These are phyloP conservation scores for Pythium myriotylum DNA, from an alignment of 352 stramenopile species.

Conservation along the genomic window DNA sequence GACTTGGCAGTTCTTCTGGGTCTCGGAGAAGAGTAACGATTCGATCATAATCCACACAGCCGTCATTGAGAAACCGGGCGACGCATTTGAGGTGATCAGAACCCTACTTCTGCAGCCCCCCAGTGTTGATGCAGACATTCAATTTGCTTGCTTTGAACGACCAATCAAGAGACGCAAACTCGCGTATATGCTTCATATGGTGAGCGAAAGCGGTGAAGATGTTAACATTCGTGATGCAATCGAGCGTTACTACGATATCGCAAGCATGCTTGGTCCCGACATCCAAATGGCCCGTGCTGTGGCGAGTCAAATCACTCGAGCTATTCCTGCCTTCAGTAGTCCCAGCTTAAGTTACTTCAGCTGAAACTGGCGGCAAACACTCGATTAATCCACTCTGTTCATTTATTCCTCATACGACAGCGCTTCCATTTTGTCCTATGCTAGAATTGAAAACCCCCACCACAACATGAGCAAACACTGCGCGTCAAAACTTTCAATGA, in stretches of 20 bases:
- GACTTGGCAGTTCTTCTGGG: slow-evolving; percentile 50
- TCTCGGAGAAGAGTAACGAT: slow-evolving; percentile 28
- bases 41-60: slow-evolving; percentile 29
- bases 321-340: slow-evolving; percentile 25
- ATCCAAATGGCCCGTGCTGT: slow-evolving; percentile 29
- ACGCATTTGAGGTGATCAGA: slow-evolving; percentile 39
- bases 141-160: slow-evolving; percentile 31
- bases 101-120: slow-evolving; percentile 32
- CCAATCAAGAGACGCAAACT: slow-evolving; percentile 48
- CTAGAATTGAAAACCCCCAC: too few species aligned
- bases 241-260: slow-evolving; percentile 43
- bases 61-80: slow-evolving; percentile 26
- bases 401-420: too few species aligned
- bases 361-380: too few species aligned
- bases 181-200: slow-evolving; percentile 18
- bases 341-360: slow-evolving; percentile 2
- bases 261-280: slow-evolving; percentile 27
- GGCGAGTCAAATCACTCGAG: slow-evolving; percentile 21
- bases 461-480: too few species aligned
- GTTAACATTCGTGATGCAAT: slow-evolving; percentile 28
- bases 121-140: slow-evolving; percentile 34
- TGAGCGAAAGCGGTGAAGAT: slow-evolving; percentile 29
- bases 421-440: too few species aligned
- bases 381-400: too few species aligned
- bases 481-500: too few species aligned